Evolutionary conservation across 2,329 filamentous ascomycete species (phyloP).

Genomic region (Clonostachys rosea): DNA sequence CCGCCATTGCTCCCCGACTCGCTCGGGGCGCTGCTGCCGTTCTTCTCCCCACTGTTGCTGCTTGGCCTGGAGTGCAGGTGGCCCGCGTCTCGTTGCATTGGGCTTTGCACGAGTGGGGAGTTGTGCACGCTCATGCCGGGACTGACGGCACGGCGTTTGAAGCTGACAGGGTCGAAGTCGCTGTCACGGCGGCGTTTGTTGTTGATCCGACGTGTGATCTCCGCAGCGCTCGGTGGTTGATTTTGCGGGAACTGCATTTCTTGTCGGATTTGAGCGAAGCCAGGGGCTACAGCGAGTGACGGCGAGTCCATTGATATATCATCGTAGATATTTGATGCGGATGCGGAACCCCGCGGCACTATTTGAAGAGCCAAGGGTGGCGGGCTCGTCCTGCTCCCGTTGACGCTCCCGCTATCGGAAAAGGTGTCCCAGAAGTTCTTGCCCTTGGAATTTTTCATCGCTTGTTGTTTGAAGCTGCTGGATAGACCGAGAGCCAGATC

Average conservation of each 20-base stretch:
- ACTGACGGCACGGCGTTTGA: constrained; percentile 88
- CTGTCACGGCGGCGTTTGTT: constrained; percentile 85
- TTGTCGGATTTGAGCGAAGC: constrained; percentile 11
- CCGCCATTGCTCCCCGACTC: constrained; percentile 32
- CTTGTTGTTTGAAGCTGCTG: constrained; percentile 71
- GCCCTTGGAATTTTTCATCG: constrained; percentile 66
- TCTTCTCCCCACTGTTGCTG: constrained; percentile 52
- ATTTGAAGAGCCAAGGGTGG: constrained; percentile 43
- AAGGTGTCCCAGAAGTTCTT: constrained; percentile 72
- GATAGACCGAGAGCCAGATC: constrained; percentile 45
- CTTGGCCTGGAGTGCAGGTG: constrained; percentile 70
- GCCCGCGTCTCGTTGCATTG: constrained; percentile 65
- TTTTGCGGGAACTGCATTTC: constrained; percentile 5
- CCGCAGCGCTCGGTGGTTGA: constrained; percentile 58
- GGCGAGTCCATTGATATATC: constrained; percentile 73
- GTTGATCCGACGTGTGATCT: constrained; percentile 74
- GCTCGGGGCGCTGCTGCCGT: constrained; percentile 47
- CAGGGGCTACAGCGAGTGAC: constrained; percentile 29
- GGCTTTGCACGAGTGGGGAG: constrained; percentile 82
- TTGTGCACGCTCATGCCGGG: constrained; percentile 89
- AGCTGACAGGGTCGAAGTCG: constrained; percentile 80
- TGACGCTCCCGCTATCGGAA: constrained; percentile 58
- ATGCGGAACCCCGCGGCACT: constrained; percentile 54
- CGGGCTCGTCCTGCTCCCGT: constrained; percentile 51
- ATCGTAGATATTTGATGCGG: constrained; percentile 51